Evolutionary conservation across 2,329 filamentous ascomycete genomes (phyloP), one percentile per base, ranked within the genome.

Genomic region (Scedosporium apiospermum): DNA sequence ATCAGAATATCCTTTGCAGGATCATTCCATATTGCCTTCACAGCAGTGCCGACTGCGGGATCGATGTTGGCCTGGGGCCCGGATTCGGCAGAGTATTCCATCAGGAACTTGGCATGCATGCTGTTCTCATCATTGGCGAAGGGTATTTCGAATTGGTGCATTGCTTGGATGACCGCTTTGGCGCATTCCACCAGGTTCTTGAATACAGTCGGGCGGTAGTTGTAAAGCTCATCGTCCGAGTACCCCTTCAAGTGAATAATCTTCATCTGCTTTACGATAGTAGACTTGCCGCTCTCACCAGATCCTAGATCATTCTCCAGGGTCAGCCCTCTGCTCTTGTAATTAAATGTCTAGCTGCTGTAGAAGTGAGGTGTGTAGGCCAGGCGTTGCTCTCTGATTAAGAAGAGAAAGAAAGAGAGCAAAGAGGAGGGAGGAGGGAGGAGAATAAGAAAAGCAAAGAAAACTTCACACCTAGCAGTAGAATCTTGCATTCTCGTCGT

Each of bases 181-280:
- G 92, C 91, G 80, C 95, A 99, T 77, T 99, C 95, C 68, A 98
- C 85, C 64, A 99, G 82, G 74, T 99, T 99, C 78, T 99, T 99
- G 81, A 96, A 99, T 65, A 99, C 92, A 41, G 95, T 98, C 65
- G 96, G 86, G 64, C 95, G 89, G 79, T 98, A 98, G 73, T 96
- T 88, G 70, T 89, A 89, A 59, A 98, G 82, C 76, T 99, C 95
- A 70, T 98, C 93, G 68, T 91, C 87, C 10, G 91, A 93, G 77
- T 99, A 99, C 65, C 95, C 95, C 77, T 97, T 96, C 71, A 98
- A 89, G 73, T 99, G 95, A 72, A 99, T 98, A 70, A 99, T 99
- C 78, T 98, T 99, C 95, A 99, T 99, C 82, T 99, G 95, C 77
- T 99, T 99, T 69, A 99, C 95, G 70, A 99, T 98, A 9, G 95